Conservation (phyloP, 768 basidiomycete species). For the Tephrocybe sp. region DNA sequence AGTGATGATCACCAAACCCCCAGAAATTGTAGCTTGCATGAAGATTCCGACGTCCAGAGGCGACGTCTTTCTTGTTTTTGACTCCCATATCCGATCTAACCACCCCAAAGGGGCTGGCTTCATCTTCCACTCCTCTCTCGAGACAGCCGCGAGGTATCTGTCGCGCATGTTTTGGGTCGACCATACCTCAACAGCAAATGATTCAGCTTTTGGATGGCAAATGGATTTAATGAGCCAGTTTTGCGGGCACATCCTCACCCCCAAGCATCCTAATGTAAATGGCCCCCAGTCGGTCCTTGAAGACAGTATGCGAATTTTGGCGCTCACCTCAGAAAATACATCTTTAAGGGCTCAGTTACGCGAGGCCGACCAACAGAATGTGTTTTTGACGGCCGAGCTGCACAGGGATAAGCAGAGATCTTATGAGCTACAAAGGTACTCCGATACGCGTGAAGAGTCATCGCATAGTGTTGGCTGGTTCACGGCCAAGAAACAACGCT, state of each 20-base stretch:
- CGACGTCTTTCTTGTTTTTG: conserved; percentile 59
- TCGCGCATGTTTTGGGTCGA: conserved; percentile 51
- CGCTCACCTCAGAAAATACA: conserved; percentile 33
- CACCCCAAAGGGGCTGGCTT: conserved; percentile 64
- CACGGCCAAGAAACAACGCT: background rate
- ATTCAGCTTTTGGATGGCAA: conserved; percentile 47
- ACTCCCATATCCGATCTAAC: conserved; percentile 63
- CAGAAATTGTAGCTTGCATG: conserved; percentile 64
- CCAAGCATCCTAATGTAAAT: conserved; percentile 28
- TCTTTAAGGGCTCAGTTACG: conserved; percentile 1
- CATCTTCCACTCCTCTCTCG: conserved; percentile 48
- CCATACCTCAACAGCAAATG: conserved; percentile 26
- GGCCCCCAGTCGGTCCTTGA: conserved; percentile 44
- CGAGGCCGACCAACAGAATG: conserved; percentile 17
- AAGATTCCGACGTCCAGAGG: conserved; percentile 29
- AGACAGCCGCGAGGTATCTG: conserved; percentile 43
- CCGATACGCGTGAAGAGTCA: background rate
- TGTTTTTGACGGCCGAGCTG: conserved; percentile 7
- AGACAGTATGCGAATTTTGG: conserved; percentile 49
- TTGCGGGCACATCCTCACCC: conserved; percentile 56
- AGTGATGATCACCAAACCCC: conserved; percentile 65
- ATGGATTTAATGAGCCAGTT: conserved; percentile 61
- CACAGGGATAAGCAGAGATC: background rate
- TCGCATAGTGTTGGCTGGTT: background rate
- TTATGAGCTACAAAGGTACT: background rate